Conservation (phyloP, 2,329 filamentous ascomycete genomes). For the Colletotrichum tamarilloi region DNA sequence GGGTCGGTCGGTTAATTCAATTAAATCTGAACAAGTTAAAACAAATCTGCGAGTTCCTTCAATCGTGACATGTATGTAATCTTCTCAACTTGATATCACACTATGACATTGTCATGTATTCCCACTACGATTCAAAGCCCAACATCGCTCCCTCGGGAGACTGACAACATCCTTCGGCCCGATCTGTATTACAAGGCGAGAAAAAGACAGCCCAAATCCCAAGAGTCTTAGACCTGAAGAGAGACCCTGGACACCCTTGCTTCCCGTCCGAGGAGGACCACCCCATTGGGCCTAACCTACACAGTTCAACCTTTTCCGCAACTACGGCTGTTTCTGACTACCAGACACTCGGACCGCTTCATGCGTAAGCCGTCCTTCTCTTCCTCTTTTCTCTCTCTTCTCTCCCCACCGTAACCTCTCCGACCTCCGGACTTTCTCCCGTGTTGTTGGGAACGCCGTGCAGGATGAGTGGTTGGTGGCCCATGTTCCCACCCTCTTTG, state of each 20-base stretch:
- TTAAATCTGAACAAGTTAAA: slow-evolving; percentile 13
- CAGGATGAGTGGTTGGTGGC: background rate
- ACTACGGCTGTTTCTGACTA: slow-evolving; percentile 14
- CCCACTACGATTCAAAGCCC: background rate
- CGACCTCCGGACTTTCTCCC: background rate
- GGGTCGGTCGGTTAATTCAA: slow-evolving; percentile 23
- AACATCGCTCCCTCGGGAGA: background rate
- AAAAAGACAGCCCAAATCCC: background rate
- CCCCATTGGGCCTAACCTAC: background rate
- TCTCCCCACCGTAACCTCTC: no score
- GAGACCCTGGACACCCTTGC: background rate
- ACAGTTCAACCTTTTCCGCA: background rate
- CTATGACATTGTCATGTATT: background rate
- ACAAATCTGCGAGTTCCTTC: background rate
- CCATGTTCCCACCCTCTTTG: background rate
- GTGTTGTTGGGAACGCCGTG: no score
- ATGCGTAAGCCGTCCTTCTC: background rate
- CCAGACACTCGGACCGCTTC: background rate
- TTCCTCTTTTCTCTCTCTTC: background rate
- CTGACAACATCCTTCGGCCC: background rate
- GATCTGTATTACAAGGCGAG: background rate
- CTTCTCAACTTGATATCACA: background rate
- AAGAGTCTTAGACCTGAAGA: background rate
- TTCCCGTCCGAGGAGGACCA: background rate
- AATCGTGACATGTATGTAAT: background rate